Percentiles rank a stretch among this genome's conserved stretches.
phyloP scores from a whole-genome alignment of 768 basidiomycete species.

The Xerocomellus intermedius region DNA sequence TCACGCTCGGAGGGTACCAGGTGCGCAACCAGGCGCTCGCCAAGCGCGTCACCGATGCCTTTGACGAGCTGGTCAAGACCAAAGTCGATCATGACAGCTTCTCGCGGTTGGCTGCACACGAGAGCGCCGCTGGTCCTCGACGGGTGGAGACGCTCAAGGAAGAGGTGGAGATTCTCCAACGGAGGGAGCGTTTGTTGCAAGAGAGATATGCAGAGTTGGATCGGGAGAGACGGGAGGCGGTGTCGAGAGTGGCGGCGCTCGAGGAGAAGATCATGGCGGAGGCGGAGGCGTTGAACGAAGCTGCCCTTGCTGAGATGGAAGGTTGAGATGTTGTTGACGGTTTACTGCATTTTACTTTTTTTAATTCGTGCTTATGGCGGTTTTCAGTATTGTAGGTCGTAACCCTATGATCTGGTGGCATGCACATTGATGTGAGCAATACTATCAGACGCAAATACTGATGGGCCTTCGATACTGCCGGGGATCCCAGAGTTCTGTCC shows the following conservation, averaged over 20 bases:
- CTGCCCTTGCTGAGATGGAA: constrained; percentile 65
- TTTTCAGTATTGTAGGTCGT: too few species aligned
- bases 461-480: too few species aligned
- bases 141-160: constrained; percentile 77
- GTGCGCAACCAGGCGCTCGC: constrained; percentile 64
- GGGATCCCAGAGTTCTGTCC: too few species aligned
- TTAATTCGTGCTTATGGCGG: constrained; percentile 9
- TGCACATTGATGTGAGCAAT: too few species aligned
- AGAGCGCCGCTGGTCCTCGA: constrained; percentile 73
- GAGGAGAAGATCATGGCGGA: constrained; percentile 89
- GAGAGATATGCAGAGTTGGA: constrained; percentile 81
- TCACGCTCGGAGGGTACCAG: constrained; percentile 90
- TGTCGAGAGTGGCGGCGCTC: constrained; percentile 54
- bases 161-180: constrained; percentile 80
- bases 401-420: too few species aligned
- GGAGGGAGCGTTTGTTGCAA: constrained; percentile 77
- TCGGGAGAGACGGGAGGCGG: constrained; percentile 60
- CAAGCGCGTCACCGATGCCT: constrained; percentile 62
- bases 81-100: constrained; percentile 81
- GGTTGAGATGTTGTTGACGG: constrained; percentile 7
- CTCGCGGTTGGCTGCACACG: constrained; percentile 64
- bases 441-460: too few species aligned
- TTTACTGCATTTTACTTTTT: background rate
- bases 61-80: constrained; percentile 65
- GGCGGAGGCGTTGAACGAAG: constrained; percentile 80